Conservation (phyloP, 108 stramenopile genomes). For the Pelagomonas calceolata region DNA sequence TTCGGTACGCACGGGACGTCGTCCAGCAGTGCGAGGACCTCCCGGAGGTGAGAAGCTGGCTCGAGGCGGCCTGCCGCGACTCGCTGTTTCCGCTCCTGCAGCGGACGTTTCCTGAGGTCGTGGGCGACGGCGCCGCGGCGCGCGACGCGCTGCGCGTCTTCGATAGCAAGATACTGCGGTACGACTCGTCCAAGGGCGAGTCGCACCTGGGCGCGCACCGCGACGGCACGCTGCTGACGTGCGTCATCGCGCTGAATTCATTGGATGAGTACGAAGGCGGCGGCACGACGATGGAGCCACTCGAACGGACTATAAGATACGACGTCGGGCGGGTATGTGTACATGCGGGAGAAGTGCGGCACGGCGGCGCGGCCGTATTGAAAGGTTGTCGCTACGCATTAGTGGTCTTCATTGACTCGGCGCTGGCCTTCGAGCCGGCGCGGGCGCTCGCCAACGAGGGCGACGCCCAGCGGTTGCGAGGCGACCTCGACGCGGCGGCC, state of each 20-base stretch:
- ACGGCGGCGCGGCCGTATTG: background rate
- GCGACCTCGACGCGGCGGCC: too few relatives aligned
- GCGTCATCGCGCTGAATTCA: background rate
- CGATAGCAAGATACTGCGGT: background rate
- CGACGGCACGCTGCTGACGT: background rate
- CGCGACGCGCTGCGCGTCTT: background rate
- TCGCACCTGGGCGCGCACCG: background rate
- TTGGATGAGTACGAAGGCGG: background rate
- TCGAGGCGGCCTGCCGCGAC: background rate
- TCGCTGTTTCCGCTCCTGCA: background rate
- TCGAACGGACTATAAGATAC: background rate
- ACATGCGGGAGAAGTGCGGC: background rate
- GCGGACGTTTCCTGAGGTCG: background rate
- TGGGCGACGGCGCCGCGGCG: too few relatives aligned
- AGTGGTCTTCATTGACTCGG: background rate
- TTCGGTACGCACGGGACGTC: background rate
- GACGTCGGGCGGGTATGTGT: background rate
- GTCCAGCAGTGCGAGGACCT: background rate
- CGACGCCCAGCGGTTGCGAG: too few relatives aligned
- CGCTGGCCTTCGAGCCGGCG: too few relatives aligned
- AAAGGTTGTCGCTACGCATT: background rate
- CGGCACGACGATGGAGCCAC: background rate
- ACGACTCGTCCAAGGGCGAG: background rate
- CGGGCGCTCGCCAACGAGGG: too few relatives aligned
- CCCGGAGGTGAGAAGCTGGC: background rate